Percentiles rank a stretch among this genome's conserved stretches.
These are phyloP conservation scores for Hortiboletus flavorubellus DNA, from an alignment of 768 basidiomycete genomes.

Conservation along the genomic window DNA sequence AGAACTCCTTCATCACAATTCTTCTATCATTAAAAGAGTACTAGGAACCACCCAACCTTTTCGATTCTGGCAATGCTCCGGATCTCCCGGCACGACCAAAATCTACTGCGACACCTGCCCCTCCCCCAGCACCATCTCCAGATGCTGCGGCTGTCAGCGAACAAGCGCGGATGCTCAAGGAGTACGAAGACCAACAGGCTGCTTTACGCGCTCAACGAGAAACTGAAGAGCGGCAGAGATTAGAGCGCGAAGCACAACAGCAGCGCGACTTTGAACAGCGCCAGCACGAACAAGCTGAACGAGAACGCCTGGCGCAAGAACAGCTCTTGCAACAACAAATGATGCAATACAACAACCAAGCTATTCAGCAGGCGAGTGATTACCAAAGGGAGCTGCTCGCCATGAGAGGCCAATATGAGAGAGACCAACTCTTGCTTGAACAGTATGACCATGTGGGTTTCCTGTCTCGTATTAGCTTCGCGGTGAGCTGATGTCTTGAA, in stretches of 20 bases:
- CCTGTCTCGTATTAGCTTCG: neutral
- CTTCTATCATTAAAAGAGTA: neutral
- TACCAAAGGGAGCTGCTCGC: conserved; percentile 87
- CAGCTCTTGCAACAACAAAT: conserved; percentile 81
- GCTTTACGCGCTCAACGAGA: conserved; percentile 79
- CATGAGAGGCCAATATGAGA: conserved; percentile 95
- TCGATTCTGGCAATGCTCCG: conserved; percentile 78
- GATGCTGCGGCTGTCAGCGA: conserved; percentile 74
- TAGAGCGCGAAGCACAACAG: conserved; percentile 73
- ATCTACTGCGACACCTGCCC: conserved; percentile 49
- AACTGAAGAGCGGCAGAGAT: conserved; percentile 76
- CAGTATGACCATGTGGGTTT: conserved; percentile 84
- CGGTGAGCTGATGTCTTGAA: conserved; percentile 7
- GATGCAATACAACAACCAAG: conserved; percentile 75
- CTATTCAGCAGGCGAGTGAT: conserved; percentile 71
- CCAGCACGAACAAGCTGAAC: conserved; percentile 83
- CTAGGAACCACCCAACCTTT: conserved; percentile 94
- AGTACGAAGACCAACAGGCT: conserved; percentile 95
- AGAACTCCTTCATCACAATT: neutral
- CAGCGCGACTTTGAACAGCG: conserved; percentile 88
- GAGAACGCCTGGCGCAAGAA: conserved; percentile 86
- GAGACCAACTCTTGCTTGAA: conserved; percentile 95
- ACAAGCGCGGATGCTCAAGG: conserved; percentile 90
- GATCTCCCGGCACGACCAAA: conserved; percentile 84
- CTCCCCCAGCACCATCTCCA: conserved; percentile 72